Evolutionary conservation across 768 basidiomycete genomes (phyloP), one percentile per base, ranked within the genome.

Genomic region (Suillus placidus): DNA sequence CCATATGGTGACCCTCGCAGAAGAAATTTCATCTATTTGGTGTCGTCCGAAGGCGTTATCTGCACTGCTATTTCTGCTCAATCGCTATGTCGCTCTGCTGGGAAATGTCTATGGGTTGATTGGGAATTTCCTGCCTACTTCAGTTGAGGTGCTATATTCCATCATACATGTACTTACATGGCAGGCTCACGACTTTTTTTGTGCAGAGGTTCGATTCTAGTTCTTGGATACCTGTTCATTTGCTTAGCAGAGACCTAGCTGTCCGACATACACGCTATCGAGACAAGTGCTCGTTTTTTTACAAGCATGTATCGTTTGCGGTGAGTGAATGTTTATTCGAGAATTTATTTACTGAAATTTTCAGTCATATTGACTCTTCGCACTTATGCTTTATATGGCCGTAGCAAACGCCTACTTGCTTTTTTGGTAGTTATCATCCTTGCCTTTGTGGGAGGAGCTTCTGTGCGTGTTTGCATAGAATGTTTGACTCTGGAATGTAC

Each of bases 301-400:
- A 18, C 52, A 54, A 32, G 30, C 4, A 18, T 9, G 18, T 18
- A 54, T 54, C 2, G 30, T 54, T 18, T 54, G 16, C 16, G 2
- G 52, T 54, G 52, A 54, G 52, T 54, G 30, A 18, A 32, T 18
- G 14, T 54, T 54, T 18, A 54, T 32, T 32, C 9, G 18, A 54
- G 16, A 32, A 32, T 18, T 18, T 8, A 5, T 34, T 32, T 9
- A 34, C 52, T 30, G 18, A 54, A 32, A 18, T 10, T 32, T 54
- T 32, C 9, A 54, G 52, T 54, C 32, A 54, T 54, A 54, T 54
- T 54, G 52, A 10, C 30, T 54, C 52, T 54, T 54, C 52, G 52
- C 16, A 54, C 30, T 32, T 54, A 54, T 32, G 52, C 52, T 32
- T 30, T 54, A 30, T 54, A 54, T 4, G 30, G 18, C 32, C 30